Evolutionary conservation across 2,329 filamentous ascomycete genomes (phyloP).

Genomic region (Corinectria fuckeliana): DNA sequence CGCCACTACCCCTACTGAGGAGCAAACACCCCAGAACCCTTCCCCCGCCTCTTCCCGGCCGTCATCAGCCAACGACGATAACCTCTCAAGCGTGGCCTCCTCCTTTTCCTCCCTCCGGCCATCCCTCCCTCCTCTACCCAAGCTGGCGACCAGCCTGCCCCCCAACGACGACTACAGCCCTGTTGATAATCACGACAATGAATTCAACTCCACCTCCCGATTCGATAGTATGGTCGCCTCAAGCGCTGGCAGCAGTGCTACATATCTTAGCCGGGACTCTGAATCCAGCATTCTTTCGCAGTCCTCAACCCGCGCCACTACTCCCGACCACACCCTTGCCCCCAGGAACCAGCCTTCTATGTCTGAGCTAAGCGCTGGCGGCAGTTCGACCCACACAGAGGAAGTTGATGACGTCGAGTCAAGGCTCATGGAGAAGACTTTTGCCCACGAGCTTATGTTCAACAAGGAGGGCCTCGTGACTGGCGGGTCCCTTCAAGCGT

Average conservation of each 20-base stretch:
- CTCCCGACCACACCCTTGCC: constrained; percentile 69
- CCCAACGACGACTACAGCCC: constrained; percentile 57
- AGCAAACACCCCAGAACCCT: constrained; percentile 36
- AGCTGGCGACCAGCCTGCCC: constrained; percentile 59
- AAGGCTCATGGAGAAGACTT: constrained; percentile 89
- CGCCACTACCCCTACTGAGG: constrained; percentile 50
- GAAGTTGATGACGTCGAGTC: constrained; percentile 82
- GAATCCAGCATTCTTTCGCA: constrained; percentile 81
- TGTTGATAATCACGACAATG: constrained; percentile 56
- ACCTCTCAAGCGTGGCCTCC: constrained; percentile 51
- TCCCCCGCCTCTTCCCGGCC: constrained; percentile 51
- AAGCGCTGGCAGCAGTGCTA: constrained; percentile 79
- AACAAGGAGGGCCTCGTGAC: constrained; percentile 96
- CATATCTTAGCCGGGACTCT: constrained; percentile 80
- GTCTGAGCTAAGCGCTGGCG: constrained; percentile 71
- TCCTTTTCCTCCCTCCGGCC: constrained; percentile 56
- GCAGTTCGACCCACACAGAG: constrained; percentile 71
- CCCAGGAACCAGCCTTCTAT: constrained; percentile 67
- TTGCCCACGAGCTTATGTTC: constrained; percentile 86
- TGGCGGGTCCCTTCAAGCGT: constrained; percentile 85
- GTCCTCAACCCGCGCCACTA: constrained; percentile 86
- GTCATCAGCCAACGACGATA: constrained; percentile 51
- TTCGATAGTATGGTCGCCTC: constrained; percentile 77
- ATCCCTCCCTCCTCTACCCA: constrained; percentile 62
- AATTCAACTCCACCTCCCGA: constrained; percentile 59